Evolutionary conservation across 2,329 filamentous ascomycete genomes (phyloP), one percentile per base, ranked within the genome.

Genomic region (Parastagonospora nodorum): DNA sequence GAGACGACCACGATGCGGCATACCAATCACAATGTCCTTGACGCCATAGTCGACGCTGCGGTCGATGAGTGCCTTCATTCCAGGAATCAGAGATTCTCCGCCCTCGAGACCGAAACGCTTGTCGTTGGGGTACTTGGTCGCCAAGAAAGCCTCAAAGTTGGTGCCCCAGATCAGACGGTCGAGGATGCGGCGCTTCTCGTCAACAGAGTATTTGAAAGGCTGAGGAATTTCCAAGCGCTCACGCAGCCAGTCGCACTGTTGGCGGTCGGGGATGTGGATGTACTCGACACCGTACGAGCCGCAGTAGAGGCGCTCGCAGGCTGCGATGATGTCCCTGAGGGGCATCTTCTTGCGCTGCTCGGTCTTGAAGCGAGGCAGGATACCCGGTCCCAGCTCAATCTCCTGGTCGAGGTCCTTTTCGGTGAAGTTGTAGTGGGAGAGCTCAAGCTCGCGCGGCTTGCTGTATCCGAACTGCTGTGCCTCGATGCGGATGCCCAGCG

Each of bases 1-100:
- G 59, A 99, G 86, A 82, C 94, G 91, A 71, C 94, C 94, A 85
- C 94, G 92, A 77, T 99, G 94, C 62, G 94, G 94, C 94, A 99
- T 99, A 69, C 94, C 94, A 70, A 99, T 99, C 71, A 99, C 90
- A 67, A 99, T 97, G 72, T 99, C 94, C 82, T 97, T 97, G 71
- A 99, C 89, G 52, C 94, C 94, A 70, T 96, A 96, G 74, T 99
- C 94, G 64, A 99, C 94, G 72, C 92, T 97, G 71, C 94, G 90
- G 77, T 99, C 94, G 61, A 99, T 99, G 58, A 99, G 81, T 46
- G 94, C 94, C 83, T 99, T 99, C 94, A 99, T 99, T 75, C 94
- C 94, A 27, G 94, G 94, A 51, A 99, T 95, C 61, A 99, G 84
- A 50, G 91, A 93, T 78, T 99, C 94, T 71, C 92, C 96, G 73